Evolutionary conservation across 345 rosid genomes (phyloP).

Genomic region (Erucastrum elatum): DNA sequence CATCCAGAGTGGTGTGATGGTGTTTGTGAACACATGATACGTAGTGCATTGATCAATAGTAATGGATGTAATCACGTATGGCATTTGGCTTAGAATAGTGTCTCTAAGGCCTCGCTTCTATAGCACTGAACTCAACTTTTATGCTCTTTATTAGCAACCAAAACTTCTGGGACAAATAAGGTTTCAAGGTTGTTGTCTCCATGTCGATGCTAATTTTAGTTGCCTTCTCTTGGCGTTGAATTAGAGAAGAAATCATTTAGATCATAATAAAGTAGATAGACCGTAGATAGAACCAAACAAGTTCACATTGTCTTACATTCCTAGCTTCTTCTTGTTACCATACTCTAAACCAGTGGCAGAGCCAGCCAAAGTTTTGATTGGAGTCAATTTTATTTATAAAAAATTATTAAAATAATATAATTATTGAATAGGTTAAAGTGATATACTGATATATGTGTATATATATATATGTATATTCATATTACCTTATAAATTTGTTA

Average conservation of each 20-base stretch:
- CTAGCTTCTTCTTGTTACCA: constrained; percentile 18
- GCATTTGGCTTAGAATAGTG: not conserved
- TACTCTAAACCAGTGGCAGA: constrained; percentile 2
- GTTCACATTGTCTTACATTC: constrained; percentile 23
- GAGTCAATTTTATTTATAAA: no score
- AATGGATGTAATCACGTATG: not conserved
- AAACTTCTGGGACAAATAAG: no score
- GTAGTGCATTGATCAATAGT: not conserved
- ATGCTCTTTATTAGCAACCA: no score
- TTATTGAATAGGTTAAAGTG: no score
- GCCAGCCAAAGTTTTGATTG: no score
- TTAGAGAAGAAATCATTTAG: not conserved
- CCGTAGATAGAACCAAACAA: constrained; percentile 24
- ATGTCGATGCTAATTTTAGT: constrained; percentile 88
- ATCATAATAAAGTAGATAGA: constrained; percentile 21
- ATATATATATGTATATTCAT: no score
- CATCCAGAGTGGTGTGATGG: not conserved
- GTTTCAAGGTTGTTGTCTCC: constrained; percentile 45
- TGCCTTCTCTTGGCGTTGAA: constrained; percentile 68
- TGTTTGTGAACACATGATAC: no score
- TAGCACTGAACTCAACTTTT: no score
- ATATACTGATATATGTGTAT: no score
- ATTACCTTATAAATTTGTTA: no score
- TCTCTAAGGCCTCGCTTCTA: not conserved
- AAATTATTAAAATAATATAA: no score